Base-by-base conservation (phyloP, 768 basidiomycete genomes). In the Pulveroboletus sp. region DNA sequence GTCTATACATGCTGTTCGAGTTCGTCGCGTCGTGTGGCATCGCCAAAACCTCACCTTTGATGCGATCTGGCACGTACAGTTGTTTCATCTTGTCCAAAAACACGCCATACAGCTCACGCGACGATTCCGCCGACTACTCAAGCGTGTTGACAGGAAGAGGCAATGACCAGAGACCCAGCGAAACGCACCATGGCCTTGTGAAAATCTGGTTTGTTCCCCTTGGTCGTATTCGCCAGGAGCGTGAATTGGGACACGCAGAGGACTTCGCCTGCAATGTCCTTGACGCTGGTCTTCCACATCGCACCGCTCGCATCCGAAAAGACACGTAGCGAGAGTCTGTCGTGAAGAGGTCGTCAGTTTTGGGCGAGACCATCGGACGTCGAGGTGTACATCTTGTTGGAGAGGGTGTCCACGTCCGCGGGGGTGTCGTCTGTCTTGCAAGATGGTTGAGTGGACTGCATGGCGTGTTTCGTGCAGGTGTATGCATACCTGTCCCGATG, bases 221-320 rank as follows among this genome's bases (percentile, higher is more conserved):
- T 97, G 44, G 77, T 74, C 16, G 91, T 92, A 50, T 87, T 86
- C 20, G 93, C 89, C 62, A 94, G 68, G 23, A 99, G 76, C 2
- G 94, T 94, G 66, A 97, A 95, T 58, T 98, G 95, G 1, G 94
- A 94, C 14, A 94, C 92, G 59, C 94, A 97, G 5, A 98, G 79
- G 12, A 99, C 78, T 43, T 95, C 93, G 37, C 93, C 94, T 20
- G 81, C 79, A 20, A 97, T 80, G 55, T 97, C 94, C 68, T 84
- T 88, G 40, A 98, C 87, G 61, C 73, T 90, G 19, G 77, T 70
- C 69, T 90, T 94, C 95, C 95, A 98, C 79, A 87, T 85, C 48
- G 78, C 74, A 6, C 75, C 76, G 61, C 74, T 75, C 14, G 58
- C 61, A 61, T 86, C 81, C 40, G 81, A 75, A 62, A 94, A 95